Conservation (phyloP, 2,329 filamentous ascomycete genomes). For the Trichoderma simmonsii region DNA sequence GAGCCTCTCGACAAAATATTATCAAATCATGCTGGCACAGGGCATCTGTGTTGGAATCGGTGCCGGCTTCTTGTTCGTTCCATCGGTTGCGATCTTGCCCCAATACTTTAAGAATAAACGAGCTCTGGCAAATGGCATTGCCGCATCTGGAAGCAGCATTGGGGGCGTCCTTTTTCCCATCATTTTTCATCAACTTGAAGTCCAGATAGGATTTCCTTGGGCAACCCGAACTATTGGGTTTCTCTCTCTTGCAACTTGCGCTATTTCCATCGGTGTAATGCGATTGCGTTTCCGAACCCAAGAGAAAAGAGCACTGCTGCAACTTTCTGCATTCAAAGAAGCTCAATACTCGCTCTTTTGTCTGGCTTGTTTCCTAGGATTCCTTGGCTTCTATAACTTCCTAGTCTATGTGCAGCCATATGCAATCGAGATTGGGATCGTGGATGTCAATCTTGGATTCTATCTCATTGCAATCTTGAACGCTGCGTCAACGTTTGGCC, state of each 20-base stretch:
- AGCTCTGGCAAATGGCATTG: not conserved
- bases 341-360: not conserved
- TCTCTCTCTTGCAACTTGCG: not conserved
- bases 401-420: not conserved
- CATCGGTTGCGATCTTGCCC: slow-evolving; percentile 33
- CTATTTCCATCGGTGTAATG: not conserved
- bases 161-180: not conserved
- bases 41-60: slow-evolving; percentile 46
- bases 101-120: not conserved
- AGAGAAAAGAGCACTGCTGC: not conserved
- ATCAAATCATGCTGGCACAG: slow-evolving; percentile 45
- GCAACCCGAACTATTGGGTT: not conserved
- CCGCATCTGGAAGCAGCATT: not conserved
- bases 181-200: not conserved
- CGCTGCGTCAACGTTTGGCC: not conserved
- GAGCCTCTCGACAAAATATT: slow-evolving; percentile 38
- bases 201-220: not conserved
- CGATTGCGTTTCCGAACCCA: not conserved
- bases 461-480: not conserved
- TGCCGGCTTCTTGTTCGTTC: slow-evolving; percentile 39
- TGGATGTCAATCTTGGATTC: not conserved
- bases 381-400: not conserved
- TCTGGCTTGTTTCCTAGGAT: not conserved
- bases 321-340: not conserved
- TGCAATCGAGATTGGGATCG: not conserved